Percentiles rank a stretch among this genome's conserved stretches.
Evolutionary conservation across 345 rosid genomes (phyloP).

Genomic region (Populus simonii): DNA sequence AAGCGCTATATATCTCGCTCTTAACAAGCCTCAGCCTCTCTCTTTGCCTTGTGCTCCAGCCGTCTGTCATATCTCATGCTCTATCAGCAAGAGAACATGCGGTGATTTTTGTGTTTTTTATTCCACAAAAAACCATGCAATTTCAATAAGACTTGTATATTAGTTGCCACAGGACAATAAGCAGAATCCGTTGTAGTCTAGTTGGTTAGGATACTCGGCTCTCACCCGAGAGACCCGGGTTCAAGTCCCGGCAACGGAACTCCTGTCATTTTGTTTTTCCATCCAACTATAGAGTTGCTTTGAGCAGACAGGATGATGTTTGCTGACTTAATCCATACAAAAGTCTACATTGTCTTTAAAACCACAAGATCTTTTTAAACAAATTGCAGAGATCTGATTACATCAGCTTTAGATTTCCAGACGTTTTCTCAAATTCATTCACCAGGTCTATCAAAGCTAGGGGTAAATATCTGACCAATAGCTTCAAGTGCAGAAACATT

Average conservation of each 20-base stretch:
- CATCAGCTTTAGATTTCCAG: conserved; percentile 6
- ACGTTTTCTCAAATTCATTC: conserved; percentile 8
- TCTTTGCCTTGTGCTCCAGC: too few relatives aligned
- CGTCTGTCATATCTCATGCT: too few relatives aligned
- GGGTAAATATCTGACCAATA: conserved; percentile 65
- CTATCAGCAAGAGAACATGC: background rate
- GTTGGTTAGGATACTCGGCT: conserved; percentile 79
- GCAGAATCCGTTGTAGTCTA: conserved; percentile 49
- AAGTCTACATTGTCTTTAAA: too few relatives aligned
- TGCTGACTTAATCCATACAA: too few relatives aligned
- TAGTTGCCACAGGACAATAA: background rate
- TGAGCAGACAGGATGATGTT: too few relatives aligned
- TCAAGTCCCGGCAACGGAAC: conserved; percentile 70
- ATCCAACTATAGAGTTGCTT: too few relatives aligned
- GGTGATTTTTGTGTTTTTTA: background rate
- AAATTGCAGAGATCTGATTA: background rate
- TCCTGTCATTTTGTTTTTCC: too few relatives aligned
- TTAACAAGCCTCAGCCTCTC: background rate
- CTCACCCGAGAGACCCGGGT: conserved; percentile 74
- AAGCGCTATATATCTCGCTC: background rate
- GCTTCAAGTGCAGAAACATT: conserved; percentile 72
- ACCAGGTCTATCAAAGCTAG: conserved; percentile 22
- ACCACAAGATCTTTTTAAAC: too few relatives aligned
- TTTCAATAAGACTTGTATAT: too few relatives aligned
- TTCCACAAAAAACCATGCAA: background rate